A percentile compares a stretch with the other conserved stretches of the same genome.
Evolutionary conservation across 2,329 filamentous ascomycete genomes (phyloP).

Genomic region (Lachnellula occidentalis): DNA sequence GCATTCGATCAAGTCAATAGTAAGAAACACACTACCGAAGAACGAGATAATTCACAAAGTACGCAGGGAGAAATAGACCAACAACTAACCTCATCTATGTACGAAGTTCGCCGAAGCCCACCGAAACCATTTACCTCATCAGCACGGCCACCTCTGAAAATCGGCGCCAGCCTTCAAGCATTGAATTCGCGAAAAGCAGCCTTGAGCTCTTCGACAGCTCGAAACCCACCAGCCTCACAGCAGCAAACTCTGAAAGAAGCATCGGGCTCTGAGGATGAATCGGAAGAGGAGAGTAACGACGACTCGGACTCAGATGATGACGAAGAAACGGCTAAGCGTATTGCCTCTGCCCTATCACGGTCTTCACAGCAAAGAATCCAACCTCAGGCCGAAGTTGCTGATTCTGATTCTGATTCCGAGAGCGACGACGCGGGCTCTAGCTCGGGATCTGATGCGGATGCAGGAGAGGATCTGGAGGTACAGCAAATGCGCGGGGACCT

Average conservation of each 20-base stretch:
- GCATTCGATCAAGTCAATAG: conserved; percentile 10
- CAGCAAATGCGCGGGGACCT: neutral
- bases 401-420: neutral
- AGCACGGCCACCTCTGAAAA: neutral
- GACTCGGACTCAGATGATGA: conserved; percentile 2
- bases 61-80: conserved; percentile 26
- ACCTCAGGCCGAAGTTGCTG: neutral
- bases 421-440: neutral
- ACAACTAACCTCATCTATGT: conserved; percentile 27
- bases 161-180: conserved; percentile 14
- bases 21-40: conserved; percentile 19
- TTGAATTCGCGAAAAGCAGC: neutral
- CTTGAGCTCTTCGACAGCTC: conserved; percentile 1
- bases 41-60: conserved; percentile 6
- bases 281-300: neutral
- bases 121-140: conserved; percentile 11
- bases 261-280: conserved; percentile 13
- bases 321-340: neutral
- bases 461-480: conserved; percentile 1
- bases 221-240: neutral
- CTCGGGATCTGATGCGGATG: conserved; percentile 7
- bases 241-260: neutral
- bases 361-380: neutral
- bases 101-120: conserved; percentile 17
- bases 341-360: neutral